Evolutionary conservation across 106 monocot genomes (phyloP).

Genomic region (Platanthera zijinensis): DNA sequence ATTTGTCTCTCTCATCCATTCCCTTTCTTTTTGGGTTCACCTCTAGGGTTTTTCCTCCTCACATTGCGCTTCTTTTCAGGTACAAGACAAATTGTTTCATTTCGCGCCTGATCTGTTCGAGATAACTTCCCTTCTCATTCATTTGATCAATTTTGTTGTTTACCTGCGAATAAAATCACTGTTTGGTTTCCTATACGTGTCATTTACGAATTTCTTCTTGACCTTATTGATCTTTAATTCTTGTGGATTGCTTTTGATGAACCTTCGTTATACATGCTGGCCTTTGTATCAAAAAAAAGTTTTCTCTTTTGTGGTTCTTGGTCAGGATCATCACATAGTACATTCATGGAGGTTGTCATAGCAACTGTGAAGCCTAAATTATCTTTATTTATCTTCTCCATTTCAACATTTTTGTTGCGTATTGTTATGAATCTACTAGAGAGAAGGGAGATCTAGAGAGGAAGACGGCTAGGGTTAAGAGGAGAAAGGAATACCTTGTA

Average conservation of each 20-base stretch:
- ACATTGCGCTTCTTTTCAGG: neutral
- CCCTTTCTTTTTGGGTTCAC: neutral
- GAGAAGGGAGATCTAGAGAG: too few relatives aligned
- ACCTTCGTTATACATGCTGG: neutral
- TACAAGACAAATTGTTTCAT: neutral
- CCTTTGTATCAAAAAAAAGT: neutral
- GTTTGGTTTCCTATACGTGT: neutral
- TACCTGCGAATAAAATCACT: too few relatives aligned
- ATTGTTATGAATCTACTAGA: too few relatives aligned
- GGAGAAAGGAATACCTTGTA: too few relatives aligned
- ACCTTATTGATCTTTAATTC: neutral
- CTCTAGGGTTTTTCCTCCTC: conserved; percentile 2
- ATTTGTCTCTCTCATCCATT: neutral
- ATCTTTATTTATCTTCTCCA: too few relatives aligned
- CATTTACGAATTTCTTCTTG: neutral
- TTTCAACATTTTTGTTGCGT: too few relatives aligned
- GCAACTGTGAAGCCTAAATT: conserved; percentile 28
- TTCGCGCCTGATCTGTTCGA: neutral
- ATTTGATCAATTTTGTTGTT: too few relatives aligned
- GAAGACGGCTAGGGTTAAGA: too few relatives aligned
- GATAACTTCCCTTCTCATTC: too few relatives aligned
- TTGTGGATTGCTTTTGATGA: neutral
- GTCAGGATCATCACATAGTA: conserved; percentile 16
- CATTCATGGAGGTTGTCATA: conserved; percentile 77
- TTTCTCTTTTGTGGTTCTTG: neutral